These are phyloP conservation scores for Exophiala oligosperma DNA, from an alignment of 2,329 filamentous ascomycete genomes.

Conservation along the genomic window DNA sequence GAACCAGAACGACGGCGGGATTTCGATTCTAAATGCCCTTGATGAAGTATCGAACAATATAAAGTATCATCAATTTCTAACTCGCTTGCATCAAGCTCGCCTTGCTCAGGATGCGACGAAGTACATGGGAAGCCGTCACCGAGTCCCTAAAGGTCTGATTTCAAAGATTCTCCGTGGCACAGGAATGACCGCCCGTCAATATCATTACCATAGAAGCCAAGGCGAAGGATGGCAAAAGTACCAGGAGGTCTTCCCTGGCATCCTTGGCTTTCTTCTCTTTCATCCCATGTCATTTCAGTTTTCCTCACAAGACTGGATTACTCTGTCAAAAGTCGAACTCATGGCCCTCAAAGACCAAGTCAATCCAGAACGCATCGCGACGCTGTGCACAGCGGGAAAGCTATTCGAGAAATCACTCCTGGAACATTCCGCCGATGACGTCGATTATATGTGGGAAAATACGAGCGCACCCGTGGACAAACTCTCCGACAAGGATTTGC, in stretches of 20 bases:
- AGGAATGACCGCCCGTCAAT: too few relatives aligned
- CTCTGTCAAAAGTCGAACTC: neutral
- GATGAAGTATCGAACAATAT: too few relatives aligned
- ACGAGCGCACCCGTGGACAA: neutral
- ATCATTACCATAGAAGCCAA: neutral
- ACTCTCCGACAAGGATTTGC: neutral
- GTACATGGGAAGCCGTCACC: too few relatives aligned
- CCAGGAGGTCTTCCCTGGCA: neutral
- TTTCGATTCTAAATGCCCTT: neutral
- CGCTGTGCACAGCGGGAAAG: neutral
- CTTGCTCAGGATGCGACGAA: neutral
- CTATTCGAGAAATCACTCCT: neutral
- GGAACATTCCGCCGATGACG: neutral
- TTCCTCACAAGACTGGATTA: neutral
- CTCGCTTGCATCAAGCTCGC: neutral
- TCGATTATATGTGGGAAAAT: constrained; percentile 1
- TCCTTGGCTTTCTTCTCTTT: neutral
- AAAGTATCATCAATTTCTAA: neutral
- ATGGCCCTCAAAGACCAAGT: neutral
- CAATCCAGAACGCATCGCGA: neutral
- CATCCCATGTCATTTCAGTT: too few relatives aligned
- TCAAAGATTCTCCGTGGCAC: too few relatives aligned
- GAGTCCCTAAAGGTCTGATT: too few relatives aligned
- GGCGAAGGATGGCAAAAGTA: neutral
- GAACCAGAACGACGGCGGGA: neutral